phyloP scores from a whole-genome alignment of 139 green algal species.

The Chlamydomonas applanata region DNA sequence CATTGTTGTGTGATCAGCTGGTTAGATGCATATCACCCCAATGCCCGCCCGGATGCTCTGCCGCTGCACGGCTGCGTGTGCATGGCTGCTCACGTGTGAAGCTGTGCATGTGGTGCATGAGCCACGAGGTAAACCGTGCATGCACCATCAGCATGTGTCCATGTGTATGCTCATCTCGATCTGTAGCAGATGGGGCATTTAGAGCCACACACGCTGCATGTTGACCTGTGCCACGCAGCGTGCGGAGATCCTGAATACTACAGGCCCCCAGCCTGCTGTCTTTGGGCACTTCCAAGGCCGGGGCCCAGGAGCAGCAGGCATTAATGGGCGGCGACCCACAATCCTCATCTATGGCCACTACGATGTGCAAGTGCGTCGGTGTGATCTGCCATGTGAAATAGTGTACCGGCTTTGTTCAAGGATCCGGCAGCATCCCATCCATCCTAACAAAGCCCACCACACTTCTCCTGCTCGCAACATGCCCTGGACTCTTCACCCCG shows the following conservation, averaged over 20 bases:
- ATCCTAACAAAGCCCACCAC: too few species aligned
- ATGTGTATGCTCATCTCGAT: too few species aligned
- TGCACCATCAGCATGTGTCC: too few species aligned
- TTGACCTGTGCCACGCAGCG: background rate
- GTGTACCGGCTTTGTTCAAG: too few species aligned
- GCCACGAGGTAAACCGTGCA: too few species aligned
- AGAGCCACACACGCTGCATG: background rate
- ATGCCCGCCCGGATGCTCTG: too few species aligned
- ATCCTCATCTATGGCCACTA: conserved; percentile 79
- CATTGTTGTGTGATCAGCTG: background rate
- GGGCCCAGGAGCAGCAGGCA: conserved; percentile 25
- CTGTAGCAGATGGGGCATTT: too few species aligned
- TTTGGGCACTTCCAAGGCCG: conserved; percentile 52
- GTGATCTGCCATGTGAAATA: too few species aligned
- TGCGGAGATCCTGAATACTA: conserved; percentile 44
- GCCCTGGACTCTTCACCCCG: too few species aligned
- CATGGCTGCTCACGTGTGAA: background rate
- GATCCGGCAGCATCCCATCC: too few species aligned
- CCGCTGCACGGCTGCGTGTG: background rate
- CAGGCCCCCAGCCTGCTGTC: conserved; percentile 59
- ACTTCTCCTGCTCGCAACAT: background rate
- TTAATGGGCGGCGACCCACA: conserved; percentile 37
- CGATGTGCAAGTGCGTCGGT: conserved; percentile 55
- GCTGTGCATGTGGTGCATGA: background rate
- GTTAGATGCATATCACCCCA: too few species aligned